phyloP scores from a whole-genome alignment of 2,329 filamentous ascomycete genomes.

The Parastagonospora avenae region DNA sequence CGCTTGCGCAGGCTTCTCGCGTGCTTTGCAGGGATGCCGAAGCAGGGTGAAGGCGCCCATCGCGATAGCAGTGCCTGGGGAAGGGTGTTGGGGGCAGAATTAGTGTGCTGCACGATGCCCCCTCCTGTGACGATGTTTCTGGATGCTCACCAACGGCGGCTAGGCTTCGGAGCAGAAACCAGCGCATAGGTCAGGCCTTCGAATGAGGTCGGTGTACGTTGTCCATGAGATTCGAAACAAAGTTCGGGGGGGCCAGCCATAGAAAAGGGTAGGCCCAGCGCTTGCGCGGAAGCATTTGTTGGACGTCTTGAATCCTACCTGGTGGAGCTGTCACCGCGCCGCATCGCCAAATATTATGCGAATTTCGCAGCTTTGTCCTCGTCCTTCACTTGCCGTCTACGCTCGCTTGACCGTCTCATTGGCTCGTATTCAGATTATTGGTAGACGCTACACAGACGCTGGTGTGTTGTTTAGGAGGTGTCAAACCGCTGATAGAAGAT shows the following conservation, averaged over 20 bases:
- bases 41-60: constrained; percentile 3
- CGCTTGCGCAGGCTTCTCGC: constrained; percentile 21
- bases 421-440: constrained; percentile 2
- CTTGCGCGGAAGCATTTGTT: constrained; percentile 25
- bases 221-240: constrained; percentile 37
- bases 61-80: background rate
- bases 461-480: constrained; percentile 2
- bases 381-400: background rate
- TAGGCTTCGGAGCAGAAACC: constrained; percentile 16
- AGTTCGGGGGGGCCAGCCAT: constrained; percentile 25
- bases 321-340: constrained; percentile 20
- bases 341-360: constrained; percentile 6
- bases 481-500: constrained; percentile 13
- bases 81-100: background rate
- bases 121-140: constrained; percentile 18
- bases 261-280: constrained; percentile 35
- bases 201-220: constrained; percentile 32
- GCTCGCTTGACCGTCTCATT: constrained; percentile 8
- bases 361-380: constrained; percentile 10
- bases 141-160: constrained; percentile 5
- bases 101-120: background rate
- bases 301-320: constrained; percentile 15
- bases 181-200: constrained; percentile 22
- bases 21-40: constrained; percentile 28
- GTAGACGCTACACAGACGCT: background rate